phyloP scores from a whole-genome alignment of 345 rosid genomes.

The Eucalyptus polybractea region DNA sequence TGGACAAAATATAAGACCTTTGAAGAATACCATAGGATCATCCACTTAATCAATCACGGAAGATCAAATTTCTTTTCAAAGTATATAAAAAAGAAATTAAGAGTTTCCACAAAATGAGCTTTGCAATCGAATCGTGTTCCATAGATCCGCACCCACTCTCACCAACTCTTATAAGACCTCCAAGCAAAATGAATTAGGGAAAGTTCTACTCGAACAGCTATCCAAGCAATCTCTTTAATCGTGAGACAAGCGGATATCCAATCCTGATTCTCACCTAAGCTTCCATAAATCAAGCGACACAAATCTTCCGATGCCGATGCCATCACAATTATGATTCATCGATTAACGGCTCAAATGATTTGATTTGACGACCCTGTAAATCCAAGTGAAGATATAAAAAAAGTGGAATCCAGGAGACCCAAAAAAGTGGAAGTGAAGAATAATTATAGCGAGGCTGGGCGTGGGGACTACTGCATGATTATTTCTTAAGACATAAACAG shows the following conservation, averaged over 20 bases:
- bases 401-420: background rate
- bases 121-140: background rate
- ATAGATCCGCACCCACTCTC: background rate
- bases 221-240: background rate
- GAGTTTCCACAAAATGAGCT: background rate
- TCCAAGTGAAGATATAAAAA: background rate
- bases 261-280: background rate
- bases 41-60: background rate
- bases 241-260: background rate
- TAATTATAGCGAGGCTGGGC: background rate
- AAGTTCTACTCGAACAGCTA: background rate
- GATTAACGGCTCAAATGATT: background rate
- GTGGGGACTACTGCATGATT: background rate
- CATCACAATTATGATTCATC: background rate
- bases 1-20: background rate
- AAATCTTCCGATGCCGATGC: rapidly evolving
- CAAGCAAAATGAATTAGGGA: background rate
- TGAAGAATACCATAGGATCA: no score
- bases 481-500: background rate
- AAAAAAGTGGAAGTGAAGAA: background rate
- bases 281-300: background rate
- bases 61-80: background rate
- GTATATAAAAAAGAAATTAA: background rate
- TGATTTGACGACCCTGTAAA: background rate
- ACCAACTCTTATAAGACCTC: background rate